Percentiles rank a stretch among this genome's conserved stretches.
These are phyloP conservation scores for Fusarium falciforme DNA, from an alignment of 2,329 filamentous ascomycete genomes.

Conservation along the genomic window DNA sequence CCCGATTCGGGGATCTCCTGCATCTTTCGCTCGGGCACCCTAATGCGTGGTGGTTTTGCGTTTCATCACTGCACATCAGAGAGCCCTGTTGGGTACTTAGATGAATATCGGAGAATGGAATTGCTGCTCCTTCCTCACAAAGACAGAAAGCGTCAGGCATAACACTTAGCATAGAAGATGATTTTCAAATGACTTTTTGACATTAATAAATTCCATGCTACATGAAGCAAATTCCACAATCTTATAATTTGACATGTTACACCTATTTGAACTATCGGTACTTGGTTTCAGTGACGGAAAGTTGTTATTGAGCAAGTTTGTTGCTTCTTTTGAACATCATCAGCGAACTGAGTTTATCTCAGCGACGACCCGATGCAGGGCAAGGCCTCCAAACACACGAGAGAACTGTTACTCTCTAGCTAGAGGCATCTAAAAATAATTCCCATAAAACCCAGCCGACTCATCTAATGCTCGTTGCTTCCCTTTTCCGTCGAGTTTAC, in stretches of 20 bases:
- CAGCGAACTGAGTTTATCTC: background rate
- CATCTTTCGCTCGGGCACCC: background rate
- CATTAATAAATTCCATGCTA: background rate
- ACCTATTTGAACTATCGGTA: background rate
- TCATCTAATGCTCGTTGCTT: background rate
- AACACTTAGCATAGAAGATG: too few relatives aligned
- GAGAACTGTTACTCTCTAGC: too few relatives aligned
- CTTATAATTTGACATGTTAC: background rate
- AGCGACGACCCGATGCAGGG: background rate
- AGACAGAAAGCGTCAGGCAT: too few relatives aligned
- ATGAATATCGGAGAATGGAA: accelerated
- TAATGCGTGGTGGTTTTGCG: background rate
- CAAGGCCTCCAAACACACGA: background rate
- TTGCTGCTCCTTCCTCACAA: background rate
- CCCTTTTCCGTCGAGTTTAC: too few relatives aligned
- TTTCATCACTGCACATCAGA: accelerated
- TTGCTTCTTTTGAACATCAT: background rate
- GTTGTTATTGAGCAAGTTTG: background rate
- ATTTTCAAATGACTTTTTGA: too few relatives aligned
- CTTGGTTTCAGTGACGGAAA: background rate
- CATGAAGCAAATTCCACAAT: background rate
- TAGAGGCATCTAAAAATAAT: background rate
- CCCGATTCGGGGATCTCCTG: background rate
- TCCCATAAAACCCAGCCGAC: background rate
- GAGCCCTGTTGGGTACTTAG: background rate